A percentile compares a stretch with the other conserved stretches of the same genome.
phyloP scores from a whole-genome alignment of 495 filamentous ascomycete genomes.

The Apodospora peruviana region DNA sequence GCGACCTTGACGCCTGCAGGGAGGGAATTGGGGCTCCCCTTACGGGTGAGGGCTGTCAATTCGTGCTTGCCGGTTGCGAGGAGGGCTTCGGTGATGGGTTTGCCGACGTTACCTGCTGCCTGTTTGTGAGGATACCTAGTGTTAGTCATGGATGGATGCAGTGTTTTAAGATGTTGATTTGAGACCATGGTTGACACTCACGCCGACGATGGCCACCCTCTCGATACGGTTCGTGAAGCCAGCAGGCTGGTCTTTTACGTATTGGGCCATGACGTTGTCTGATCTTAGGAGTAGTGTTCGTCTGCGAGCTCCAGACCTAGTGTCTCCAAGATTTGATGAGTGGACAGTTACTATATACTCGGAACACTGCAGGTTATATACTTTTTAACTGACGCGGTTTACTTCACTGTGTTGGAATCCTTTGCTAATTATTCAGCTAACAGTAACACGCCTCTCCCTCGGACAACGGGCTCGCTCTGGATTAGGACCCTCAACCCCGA shows the following conservation, averaged over 20 bases:
- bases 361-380: too few species aligned
- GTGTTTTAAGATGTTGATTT: background rate
- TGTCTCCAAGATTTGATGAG: too few species aligned
- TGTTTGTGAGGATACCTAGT: constrained; percentile 16
- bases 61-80: constrained; percentile 46
- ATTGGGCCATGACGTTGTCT: constrained; percentile 1
- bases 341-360: too few species aligned
- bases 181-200: constrained; percentile 16
- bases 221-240: constrained; percentile 29
- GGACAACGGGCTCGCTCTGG: too few species aligned
- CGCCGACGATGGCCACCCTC: constrained; percentile 43
- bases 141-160: background rate
- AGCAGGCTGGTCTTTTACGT: constrained; percentile 19
- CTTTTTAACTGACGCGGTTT: too few species aligned
- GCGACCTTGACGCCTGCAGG: constrained; percentile 34
- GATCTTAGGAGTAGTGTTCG: too few species aligned
- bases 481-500: too few species aligned
- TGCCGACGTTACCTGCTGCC: constrained; percentile 55
- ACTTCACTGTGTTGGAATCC: too few species aligned
- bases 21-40: constrained; percentile 27
- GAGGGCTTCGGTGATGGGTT: constrained; percentile 44
- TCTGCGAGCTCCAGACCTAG: too few species aligned
- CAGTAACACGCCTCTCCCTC: too few species aligned
- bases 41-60: constrained; percentile 52
- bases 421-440: too few species aligned